A percentile compares a stretch with the other conserved stretches of the same genome.
Evolutionary conservation across 768 basidiomycete species (phyloP).

Genomic region (Kockovaella imperatae): DNA sequence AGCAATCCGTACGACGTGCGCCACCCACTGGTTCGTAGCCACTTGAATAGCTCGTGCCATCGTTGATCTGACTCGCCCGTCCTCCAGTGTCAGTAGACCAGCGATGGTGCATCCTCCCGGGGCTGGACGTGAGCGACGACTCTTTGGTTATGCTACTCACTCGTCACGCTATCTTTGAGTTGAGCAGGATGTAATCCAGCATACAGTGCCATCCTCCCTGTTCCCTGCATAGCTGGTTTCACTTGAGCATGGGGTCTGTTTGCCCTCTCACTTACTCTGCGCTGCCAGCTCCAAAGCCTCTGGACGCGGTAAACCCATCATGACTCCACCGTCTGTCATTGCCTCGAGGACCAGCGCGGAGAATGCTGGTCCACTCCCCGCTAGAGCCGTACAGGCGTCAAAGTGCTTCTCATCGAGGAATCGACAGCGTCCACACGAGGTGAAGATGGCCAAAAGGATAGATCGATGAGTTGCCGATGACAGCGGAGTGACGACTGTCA

Average conservation of each 20-base stretch:
- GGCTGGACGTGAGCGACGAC: slow-evolving; percentile 58
- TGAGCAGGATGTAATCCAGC: slow-evolving; percentile 86
- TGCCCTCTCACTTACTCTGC: slow-evolving; percentile 60
- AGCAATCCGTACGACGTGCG: no score
- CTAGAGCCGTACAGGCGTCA: slow-evolving; percentile 93
- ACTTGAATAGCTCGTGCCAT: slow-evolving; percentile 92
- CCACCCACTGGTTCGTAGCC: slow-evolving; percentile 56
- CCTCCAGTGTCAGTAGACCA: slow-evolving; percentile 88
- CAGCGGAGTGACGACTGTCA: slow-evolving; percentile 84
- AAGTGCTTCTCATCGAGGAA: slow-evolving; percentile 98
- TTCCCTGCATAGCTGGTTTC: slow-evolving; percentile 89
- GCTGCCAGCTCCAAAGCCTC: slow-evolving; percentile 92
- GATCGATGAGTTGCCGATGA: slow-evolving; percentile 55
- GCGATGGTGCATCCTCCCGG: slow-evolving; percentile 93
- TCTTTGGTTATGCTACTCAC: no score
- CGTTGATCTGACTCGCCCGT: slow-evolving; percentile 83
- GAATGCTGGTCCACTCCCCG: slow-evolving; percentile 94
- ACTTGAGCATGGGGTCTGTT: no score
- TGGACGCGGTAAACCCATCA: slow-evolving; percentile 94
- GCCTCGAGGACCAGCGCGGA: slow-evolving; percentile 94
- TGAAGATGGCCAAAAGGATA: slow-evolving; percentile 87
- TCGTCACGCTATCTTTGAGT: slow-evolving; percentile 95
- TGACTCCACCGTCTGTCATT: slow-evolving; percentile 97
- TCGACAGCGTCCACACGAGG: slow-evolving; percentile 88
- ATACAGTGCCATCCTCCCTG: slow-evolving; percentile 89